Evolutionary conservation across 1,139 yeast species (phyloP), one percentile per base, ranked within the genome.

Genomic region (Zygoascus sp.): DNA sequence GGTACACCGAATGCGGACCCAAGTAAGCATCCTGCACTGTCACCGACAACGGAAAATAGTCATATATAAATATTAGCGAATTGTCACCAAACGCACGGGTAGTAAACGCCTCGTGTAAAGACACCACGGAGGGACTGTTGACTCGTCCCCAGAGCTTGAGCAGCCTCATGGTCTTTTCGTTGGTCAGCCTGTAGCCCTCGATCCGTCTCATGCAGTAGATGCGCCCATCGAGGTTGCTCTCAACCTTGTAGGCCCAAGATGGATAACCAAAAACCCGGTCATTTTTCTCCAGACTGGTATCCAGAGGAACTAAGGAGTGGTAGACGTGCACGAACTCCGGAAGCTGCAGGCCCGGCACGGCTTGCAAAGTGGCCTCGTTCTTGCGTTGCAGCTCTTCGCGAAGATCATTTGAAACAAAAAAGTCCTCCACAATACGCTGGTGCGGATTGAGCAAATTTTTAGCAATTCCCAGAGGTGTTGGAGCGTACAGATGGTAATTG

Each of bases 401-500:
- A 45, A 90, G 62, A 41, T 83, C 77, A 56, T 79, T 79, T 3
- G 89, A 79, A 15, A 90, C 77, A 62, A 89, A 90, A 63, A 90
- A 73, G 52, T 76, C 77, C 50, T 77, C 78, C 3, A 83, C 78
- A 36, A 78, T 79, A 42, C 88, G 76, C 65, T 88, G 90, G 62
- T 88, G 80, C 28, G 50, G 47, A 75, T 71, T 50, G 16, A 50
- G 36, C 35, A 30, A 46, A 13, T 43, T 47, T 28, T 53, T 53
- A 44, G 80, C 66, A 54, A 85, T 79, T 22, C 90, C 90, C 3
- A 95, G 94, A 2, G 95, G 87, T 16, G 79, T 77, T 1, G 97
- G 97, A 0, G 97, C 95, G 65, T 90, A 90, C 42, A 89, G 67
- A 65, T 90, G 96, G 61, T 87, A 86, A 59, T 89, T 92, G 43